Conservation (phyloP, 2,329 filamentous ascomycete species). For the Trichoderma sp. region DNA sequence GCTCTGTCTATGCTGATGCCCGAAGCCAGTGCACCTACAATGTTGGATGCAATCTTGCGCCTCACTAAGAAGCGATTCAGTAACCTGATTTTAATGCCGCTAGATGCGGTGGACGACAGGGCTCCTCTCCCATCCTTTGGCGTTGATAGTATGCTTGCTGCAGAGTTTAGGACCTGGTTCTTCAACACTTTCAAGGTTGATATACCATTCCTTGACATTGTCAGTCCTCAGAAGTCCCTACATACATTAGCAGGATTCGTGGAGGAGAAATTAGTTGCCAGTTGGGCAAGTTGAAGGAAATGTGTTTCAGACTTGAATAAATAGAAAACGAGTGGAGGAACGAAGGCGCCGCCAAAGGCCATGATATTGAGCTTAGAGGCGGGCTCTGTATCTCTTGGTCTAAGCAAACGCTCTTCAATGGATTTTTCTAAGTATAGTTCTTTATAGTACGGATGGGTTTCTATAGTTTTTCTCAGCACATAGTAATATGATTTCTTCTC, state of each 20-base stretch:
- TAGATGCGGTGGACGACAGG: constrained; percentile 27
- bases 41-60: constrained; percentile 15
- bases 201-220: constrained; percentile 23
- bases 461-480: neutral
- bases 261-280: neutral
- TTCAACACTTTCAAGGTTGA: constrained; percentile 33
- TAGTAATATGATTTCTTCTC: neutral
- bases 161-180: constrained; percentile 39
- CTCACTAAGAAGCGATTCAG: constrained; percentile 19
- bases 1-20: constrained; percentile 1
- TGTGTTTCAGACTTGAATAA: neutral
- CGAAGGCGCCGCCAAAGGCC: no score
- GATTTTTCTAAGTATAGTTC: neutral
- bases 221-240: constrained; percentile 19
- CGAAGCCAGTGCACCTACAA: constrained; percentile 4
- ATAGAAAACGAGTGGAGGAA: neutral
- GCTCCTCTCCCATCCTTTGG: constrained; percentile 34
- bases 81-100: constrained; percentile 27
- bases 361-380: neutral
- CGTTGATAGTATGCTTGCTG: constrained; percentile 40
- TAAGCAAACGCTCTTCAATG: neutral
- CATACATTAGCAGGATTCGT: constrained; percentile 4
- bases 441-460: neutral
- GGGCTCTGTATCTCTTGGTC: neutral
- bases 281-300: neutral